Conservation (phyloP, 768 basidiomycete species). For the Podaxis pistillaris region DNA sequence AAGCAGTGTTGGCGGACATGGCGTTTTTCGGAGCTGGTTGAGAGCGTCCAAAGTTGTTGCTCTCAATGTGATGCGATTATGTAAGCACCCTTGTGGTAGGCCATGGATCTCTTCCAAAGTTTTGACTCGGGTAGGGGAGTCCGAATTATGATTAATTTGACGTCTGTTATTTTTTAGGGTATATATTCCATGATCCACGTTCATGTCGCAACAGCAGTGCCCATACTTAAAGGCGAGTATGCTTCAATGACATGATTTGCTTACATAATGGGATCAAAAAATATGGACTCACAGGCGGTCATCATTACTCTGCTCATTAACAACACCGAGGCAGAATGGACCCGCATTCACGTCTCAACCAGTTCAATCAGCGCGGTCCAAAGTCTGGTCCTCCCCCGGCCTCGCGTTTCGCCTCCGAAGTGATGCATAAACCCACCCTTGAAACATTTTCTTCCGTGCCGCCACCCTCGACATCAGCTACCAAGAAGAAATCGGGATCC, state of each 20-base stretch:
- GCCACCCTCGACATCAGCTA: constrained; percentile 42
- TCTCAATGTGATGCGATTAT: not conserved
- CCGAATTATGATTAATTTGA: not conserved
- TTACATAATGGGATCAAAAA: constrained; percentile 24
- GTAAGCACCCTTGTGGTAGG: not conserved
- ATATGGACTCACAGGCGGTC: not conserved
- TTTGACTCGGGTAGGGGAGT: not conserved
- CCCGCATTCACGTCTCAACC: constrained; percentile 71
- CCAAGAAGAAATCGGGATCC: constrained; percentile 32
- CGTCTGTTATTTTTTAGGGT: not conserved
- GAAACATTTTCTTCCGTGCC: constrained; percentile 21
- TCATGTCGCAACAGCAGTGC: not conserved
- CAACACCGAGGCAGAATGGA: constrained; percentile 48
- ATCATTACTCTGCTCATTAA: constrained; percentile 1
- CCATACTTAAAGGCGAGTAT: not conserved
- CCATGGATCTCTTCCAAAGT: not conserved
- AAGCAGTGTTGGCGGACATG: constrained; percentile 54
- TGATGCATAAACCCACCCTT: constrained; percentile 16
- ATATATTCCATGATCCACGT: not conserved
- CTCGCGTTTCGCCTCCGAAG: constrained; percentile 46
- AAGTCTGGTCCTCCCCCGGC: constrained; percentile 56
- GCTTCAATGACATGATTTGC: constrained; percentile 12
- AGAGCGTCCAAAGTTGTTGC: not conserved
- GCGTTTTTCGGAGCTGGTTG: constrained; percentile 23
- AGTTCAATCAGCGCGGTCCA: constrained; percentile 72